phyloP scores from a whole-genome alignment of 176 grass and related monocot species.

The Oryza glumipatula region DNA sequence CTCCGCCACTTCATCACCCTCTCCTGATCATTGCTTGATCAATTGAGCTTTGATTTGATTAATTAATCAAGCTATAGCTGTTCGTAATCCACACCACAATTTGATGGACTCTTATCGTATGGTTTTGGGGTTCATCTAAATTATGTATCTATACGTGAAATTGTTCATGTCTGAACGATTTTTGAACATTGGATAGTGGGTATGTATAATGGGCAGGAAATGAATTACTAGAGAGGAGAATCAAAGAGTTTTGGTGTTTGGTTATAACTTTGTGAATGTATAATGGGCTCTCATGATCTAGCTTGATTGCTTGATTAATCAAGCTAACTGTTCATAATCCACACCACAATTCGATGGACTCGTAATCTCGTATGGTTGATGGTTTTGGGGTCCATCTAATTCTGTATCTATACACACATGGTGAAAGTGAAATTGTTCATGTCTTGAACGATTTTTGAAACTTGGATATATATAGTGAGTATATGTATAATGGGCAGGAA shows the following conservation, averaged over 20 bases:
- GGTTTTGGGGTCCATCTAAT: background rate
- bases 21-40: conserved; percentile 31
- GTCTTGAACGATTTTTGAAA: background rate
- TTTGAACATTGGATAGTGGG: background rate
- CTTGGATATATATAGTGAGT: background rate
- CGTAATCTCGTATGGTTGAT: background rate
- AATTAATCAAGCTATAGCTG: background rate
- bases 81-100: background rate
- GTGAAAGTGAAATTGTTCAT: background rate
- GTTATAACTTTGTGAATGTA: background rate
- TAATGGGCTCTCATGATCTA: conserved; percentile 46
- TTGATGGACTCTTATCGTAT: background rate
- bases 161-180: background rate
- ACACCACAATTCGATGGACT: background rate
- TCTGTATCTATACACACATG: background rate
- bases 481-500: background rate
- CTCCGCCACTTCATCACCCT: conserved; percentile 84
- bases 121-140: background rate
- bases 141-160: background rate
- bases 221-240: background rate
- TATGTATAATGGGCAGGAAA: no score
- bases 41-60: no score
- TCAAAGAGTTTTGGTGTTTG: background rate
- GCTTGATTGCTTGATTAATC: background rate
- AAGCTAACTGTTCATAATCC: background rate